A percentile compares a stretch with the other conserved stretches of the same genome.
Evolutionary conservation across 2,329 filamentous ascomycete species (phyloP).

Genomic region (Emydomyces testavorans): DNA sequence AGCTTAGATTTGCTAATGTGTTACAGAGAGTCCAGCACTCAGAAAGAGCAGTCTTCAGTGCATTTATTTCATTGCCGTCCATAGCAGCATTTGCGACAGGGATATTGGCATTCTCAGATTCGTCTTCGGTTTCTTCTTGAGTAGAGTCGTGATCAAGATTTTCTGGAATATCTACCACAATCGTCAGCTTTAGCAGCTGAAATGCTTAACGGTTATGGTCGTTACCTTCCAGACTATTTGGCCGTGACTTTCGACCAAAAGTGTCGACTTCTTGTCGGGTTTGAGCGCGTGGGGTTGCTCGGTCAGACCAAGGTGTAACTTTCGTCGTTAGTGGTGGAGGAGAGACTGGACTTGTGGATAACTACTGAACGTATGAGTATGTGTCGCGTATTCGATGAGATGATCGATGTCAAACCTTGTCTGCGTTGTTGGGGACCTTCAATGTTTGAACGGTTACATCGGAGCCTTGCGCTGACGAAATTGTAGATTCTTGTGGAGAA

Average conservation of each 20-base stretch:
- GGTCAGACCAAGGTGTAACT: constrained; percentile 55
- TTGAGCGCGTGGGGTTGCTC: constrained; percentile 69
- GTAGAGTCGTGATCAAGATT: constrained; percentile 18
- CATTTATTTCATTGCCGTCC: constrained; percentile 47
- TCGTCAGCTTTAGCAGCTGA: constrained; percentile 21
- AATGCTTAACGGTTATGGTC: neutral
- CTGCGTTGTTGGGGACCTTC: constrained; percentile 15
- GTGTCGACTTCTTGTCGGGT: constrained; percentile 63
- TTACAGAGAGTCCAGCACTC: constrained; percentile 95
- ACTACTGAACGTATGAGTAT: neutral
- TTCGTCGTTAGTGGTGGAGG: constrained; percentile 67
- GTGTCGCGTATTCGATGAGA: neutral
- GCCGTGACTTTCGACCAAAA: constrained; percentile 43
- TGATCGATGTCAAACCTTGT: constrained; percentile 6
- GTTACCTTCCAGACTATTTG: constrained; percentile 66
- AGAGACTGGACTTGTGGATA: constrained; percentile 37
- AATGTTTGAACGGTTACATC: constrained; percentile 28
- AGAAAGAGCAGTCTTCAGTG: constrained; percentile 63
- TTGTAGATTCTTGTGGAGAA: constrained; percentile 17
- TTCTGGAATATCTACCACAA: constrained; percentile 26
- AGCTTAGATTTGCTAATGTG: constrained; percentile 73
- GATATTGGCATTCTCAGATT: constrained; percentile 19
- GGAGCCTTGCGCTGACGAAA: constrained; percentile 23
- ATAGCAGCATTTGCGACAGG: constrained; percentile 35
- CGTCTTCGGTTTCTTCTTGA: constrained; percentile 16